Base-by-base conservation (phyloP, 805 yeast species). In the Grigorovia transvaalensis region DNA sequence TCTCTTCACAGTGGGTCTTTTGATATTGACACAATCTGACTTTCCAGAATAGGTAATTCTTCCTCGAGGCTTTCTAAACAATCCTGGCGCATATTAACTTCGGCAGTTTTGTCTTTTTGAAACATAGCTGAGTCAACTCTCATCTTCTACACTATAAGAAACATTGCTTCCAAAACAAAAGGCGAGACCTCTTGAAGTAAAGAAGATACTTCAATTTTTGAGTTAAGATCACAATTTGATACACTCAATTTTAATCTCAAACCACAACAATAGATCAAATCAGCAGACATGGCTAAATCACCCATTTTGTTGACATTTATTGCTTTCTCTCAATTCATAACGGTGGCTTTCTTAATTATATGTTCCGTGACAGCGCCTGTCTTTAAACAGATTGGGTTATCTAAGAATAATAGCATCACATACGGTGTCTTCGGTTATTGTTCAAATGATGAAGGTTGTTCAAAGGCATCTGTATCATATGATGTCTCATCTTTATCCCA, bases 361-460 rank as follows among this genome's bases (percentile, higher is more conserved):
- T 79, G 84, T 2, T 73, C 81, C 18, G 71, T 85, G 27, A 75
- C 88, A 0, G 74, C 79, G 11, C 91, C 95, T 0, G 80, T 80
- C 1, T 71, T 76, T 9, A 55, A 66, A 2, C 59, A 72, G 7
- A 73, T 85, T 46, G 70, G 71, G 3, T 57, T 85, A 13, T 82
- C 82, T 7, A 62, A 73, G 38, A 73, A 80, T 38, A 68, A 68
- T 19, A 63, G 66, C 44, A 68, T 70, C 56, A 68, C 71, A 2
- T 85, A 75, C 63, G 93, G 93, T 35, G 76, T 79, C 1, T 77
- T 85, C 61, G 93, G 93, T 2, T 79, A 76, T 62, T 85, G 93
- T 61, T 44, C 60, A 4, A 53, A 56, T 4, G 59, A 63, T 1
- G 54, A 57, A 2, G 54, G 60, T 9, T 81, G 86, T 59, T 63